Evolutionary conservation across 257 asterid genomes (phyloP).

Genomic region (Scutellaria baicalensis): DNA sequence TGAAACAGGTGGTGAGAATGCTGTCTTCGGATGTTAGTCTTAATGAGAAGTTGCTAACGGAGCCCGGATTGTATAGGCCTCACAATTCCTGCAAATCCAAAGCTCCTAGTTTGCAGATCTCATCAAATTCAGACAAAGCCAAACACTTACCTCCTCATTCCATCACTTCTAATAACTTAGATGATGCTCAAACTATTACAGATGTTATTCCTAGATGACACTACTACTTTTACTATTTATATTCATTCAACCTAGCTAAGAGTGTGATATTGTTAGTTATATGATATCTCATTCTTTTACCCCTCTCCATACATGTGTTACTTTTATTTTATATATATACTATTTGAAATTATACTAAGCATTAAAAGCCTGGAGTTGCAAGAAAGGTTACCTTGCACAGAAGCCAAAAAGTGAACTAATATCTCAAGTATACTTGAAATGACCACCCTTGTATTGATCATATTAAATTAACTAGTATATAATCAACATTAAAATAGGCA

Average conservation of each 20-base stretch:
- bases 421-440: no score
- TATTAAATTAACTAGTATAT: no score
- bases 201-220: constrained; percentile 67
- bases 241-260: not conserved
- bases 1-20: constrained; percentile 77
- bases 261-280: no score
- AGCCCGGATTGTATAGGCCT: constrained; percentile 53
- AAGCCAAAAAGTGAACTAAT: no score
- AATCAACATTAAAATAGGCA: no score
- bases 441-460: no score
- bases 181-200: constrained; percentile 22
- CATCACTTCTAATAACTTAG: constrained; percentile 18
- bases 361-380: no score
- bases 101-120: constrained; percentile 17
- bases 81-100: constrained; percentile 17
- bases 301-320: no score
- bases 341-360: no score
- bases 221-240: not conserved
- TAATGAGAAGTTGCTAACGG: constrained; percentile 43
- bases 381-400: no score
- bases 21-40: constrained; percentile 52
- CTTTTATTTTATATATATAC: no score
- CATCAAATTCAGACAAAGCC: constrained; percentile 27
- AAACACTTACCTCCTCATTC: constrained; percentile 20
- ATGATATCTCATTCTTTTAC: no score